These are phyloP conservation scores for Ogataea methylovora DNA, from an alignment of 805 yeast species.

Conservation along the genomic window DNA sequence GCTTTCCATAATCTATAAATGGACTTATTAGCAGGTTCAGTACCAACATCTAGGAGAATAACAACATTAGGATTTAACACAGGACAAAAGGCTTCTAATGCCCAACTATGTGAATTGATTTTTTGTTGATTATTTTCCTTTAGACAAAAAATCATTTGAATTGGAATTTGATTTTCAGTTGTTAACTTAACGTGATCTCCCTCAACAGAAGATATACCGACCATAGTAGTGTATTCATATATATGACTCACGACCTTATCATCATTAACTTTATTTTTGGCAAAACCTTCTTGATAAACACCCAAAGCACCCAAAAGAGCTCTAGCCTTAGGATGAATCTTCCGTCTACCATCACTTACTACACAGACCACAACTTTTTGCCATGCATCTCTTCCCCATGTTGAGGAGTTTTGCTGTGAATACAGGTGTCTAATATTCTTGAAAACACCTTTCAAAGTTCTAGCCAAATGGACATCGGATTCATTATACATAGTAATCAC, in stretches of 20 bases:
- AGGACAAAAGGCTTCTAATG: conserved; percentile 86
- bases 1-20: conserved; percentile 87
- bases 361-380: conserved; percentile 85
- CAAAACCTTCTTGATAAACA: conserved; percentile 91
- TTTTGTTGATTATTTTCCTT: conserved; percentile 86
- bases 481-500: conserved; percentile 90
- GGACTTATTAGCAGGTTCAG: conserved; percentile 80
- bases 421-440: conserved; percentile 75
- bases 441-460: conserved; percentile 86
- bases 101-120: conserved; percentile 96
- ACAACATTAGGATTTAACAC: conserved; percentile 76
- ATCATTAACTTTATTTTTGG: conserved; percentile 83
- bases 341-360: conserved; percentile 87
- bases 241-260: conserved; percentile 77
- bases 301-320: conserved; percentile 83
- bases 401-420: conserved; percentile 50
- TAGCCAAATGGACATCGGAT: conserved; percentile 70
- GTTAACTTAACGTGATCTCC: conserved; percentile 55
- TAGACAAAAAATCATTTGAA: conserved; percentile 81
- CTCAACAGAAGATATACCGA: conserved; percentile 66
- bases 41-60: conserved; percentile 87
- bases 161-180: conserved; percentile 64
- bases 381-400: conserved; percentile 97
- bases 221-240: conserved; percentile 89
- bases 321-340: conserved; percentile 70